Evolutionary conservation across 345 rosid genomes (phyloP).

Genomic region (Populus alba): DNA sequence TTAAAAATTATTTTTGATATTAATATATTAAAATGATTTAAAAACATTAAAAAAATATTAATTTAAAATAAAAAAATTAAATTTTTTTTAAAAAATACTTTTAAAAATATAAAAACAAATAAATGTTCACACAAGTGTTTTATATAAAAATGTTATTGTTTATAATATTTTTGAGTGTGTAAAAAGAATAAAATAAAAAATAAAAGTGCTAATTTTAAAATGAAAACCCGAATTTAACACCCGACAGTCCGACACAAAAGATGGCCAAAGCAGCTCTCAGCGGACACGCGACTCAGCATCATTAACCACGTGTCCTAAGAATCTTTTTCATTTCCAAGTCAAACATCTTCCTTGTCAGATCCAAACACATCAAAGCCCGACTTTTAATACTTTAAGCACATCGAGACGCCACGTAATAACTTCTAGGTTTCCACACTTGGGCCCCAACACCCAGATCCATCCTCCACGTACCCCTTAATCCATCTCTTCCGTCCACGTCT

Average conservation of each 20-base stretch:
- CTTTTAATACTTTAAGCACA: not conserved
- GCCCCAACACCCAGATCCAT: slow-evolving; percentile 12
- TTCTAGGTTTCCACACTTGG: slow-evolving; percentile 21
- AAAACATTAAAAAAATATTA: too few relatives aligned
- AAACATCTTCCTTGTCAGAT: slow-evolving; percentile 21
- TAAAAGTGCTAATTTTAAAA: too few relatives aligned
- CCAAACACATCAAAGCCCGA: not conserved
- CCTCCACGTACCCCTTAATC: slow-evolving; percentile 33
- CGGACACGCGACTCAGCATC: not conserved
- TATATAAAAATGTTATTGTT: too few relatives aligned
- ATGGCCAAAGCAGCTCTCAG: not conserved
- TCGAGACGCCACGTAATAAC: slow-evolving; percentile 32
- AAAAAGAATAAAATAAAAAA: too few relatives aligned
- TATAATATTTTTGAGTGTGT: too few relatives aligned
- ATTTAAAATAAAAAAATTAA: too few relatives aligned
- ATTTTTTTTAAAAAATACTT: too few relatives aligned
- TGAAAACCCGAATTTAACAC: not conserved
- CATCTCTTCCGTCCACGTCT: slow-evolving; percentile 31
- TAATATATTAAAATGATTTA: too few relatives aligned
- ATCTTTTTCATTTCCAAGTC: not conserved
- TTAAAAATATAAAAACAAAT: too few relatives aligned
- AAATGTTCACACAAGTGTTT: too few relatives aligned
- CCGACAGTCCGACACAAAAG: slow-evolving; percentile 15
- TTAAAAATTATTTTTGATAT: too few relatives aligned
- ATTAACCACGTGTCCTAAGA: slow-evolving; percentile 22